phyloP scores from a whole-genome alignment of 176 grass and related monocot genomes.

The Tillandsia fasciculata region DNA sequence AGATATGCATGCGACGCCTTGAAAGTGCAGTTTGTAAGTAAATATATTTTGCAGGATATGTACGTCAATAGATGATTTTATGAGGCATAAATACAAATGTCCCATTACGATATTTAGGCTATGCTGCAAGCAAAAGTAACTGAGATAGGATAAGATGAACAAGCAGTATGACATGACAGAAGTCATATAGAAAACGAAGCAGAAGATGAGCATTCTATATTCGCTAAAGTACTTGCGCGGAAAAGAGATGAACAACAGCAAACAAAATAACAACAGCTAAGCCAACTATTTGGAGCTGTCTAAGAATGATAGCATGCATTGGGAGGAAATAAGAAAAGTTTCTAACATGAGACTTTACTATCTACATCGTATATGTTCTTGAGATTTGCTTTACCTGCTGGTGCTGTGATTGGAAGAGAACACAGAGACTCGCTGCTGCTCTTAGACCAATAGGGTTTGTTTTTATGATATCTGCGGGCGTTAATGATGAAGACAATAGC shows the following conservation, averaged over 20 bases:
- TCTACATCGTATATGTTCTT: background rate
- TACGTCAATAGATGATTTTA: too few relatives aligned
- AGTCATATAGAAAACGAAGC: background rate
- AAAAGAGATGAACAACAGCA: too few relatives aligned
- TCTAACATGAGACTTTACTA: background rate
- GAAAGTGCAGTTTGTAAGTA: too few relatives aligned
- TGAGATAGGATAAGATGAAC: background rate
- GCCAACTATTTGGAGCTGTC: too few relatives aligned
- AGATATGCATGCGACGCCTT: too few relatives aligned
- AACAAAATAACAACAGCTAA: too few relatives aligned
- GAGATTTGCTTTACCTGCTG: conserved; percentile 29
- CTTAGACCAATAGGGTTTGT: conserved; percentile 8
- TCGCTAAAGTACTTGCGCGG: background rate
- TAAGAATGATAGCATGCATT: background rate
- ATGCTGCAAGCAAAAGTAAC: too few relatives aligned
- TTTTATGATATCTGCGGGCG: conserved; percentile 1
- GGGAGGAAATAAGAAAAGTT: background rate
- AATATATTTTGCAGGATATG: too few relatives aligned
- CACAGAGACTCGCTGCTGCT: conserved; percentile 21
- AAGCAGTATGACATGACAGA: background rate
- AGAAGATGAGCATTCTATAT: background rate
- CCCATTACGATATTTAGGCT: too few relatives aligned
- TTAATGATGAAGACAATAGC: conserved; percentile 34
- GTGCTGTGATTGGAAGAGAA: conserved; percentile 26
- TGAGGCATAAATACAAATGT: too few relatives aligned